Conservation (phyloP, 768 basidiomycete genomes). For the Tricholoma saponaceum region DNA sequence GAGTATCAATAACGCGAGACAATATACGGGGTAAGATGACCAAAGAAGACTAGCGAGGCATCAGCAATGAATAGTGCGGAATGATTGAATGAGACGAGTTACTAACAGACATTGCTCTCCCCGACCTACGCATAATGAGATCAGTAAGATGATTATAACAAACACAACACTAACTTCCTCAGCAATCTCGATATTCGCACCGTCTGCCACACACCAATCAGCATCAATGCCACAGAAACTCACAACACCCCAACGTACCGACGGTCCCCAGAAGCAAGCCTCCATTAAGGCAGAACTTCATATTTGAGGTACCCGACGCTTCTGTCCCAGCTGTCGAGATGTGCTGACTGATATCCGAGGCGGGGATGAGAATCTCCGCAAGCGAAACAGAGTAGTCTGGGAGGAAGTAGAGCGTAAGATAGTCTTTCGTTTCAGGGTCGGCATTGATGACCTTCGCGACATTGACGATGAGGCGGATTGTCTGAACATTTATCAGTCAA, state of each 20-base stretch:
- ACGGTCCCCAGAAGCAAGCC: conserved; percentile 86
- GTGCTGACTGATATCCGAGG: conserved; percentile 92
- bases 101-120: conserved; percentile 87
- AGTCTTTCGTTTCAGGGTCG: conserved; percentile 85
- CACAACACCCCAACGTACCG: conserved; percentile 29
- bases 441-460: conserved; percentile 76
- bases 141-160: background rate
- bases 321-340: conserved; percentile 98
- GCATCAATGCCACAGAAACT: background rate
- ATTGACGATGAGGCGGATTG: conserved; percentile 91
- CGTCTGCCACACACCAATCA: conserved; percentile 45
- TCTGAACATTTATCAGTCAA: conserved; percentile 34
- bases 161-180: conserved; percentile 52
- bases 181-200: conserved; percentile 95
- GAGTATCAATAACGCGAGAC: background rate
- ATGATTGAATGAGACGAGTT: background rate
- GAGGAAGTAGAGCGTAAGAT: conserved; percentile 89
- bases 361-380: conserved; percentile 84
- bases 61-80: background rate
- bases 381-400: conserved; percentile 91
- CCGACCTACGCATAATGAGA: conserved; percentile 46
- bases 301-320: conserved; percentile 77
- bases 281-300: conserved; percentile 91
- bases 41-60: conserved; percentile 71
- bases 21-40: conserved; percentile 69